Base-by-base conservation (phyloP, 2,329 filamentous ascomycete species). In the Arthrobotrys musiformis region DNA sequence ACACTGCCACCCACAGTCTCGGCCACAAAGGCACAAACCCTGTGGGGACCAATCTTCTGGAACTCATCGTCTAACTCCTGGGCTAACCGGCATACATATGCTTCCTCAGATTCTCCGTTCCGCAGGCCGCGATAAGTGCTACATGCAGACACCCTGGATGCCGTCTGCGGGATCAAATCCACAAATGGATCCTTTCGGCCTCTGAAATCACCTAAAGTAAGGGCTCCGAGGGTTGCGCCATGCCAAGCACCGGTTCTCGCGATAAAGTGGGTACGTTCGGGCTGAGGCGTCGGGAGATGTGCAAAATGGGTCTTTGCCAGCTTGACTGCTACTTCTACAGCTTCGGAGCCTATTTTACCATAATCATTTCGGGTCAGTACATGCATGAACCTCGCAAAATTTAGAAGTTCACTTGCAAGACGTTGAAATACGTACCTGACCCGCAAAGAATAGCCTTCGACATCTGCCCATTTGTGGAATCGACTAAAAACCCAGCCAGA, bases 1-100 rank as follows among this genome's bases (percentile, higher is more conserved):
- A 64, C 42, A 24, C 42, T 46, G 13, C 42, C 42, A 22, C 42
- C 42, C n/a, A 46, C 42, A 24, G 42, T 46, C 42, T 46, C 42
- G 13, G 42, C 42, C 6, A 46, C 42, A 24, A 46, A 46, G 19
- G 42, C 42, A 8, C 89, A 90, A 0, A 93, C 90, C 0, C 85
- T 91, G 0, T 85, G 91, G 89, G 2, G 90, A 89, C 1, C 91
- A 91, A 7, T 92, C 90, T 0, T 93, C 86, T 0, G 92, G 90
- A 93, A 92, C 78, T 91, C 89, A 1, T 83, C 85, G 6, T 93
- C 90, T 1, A 94, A 84, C 81, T 93, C 90, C 2, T 86, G 82
- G 0, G 88, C 88, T 8, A 93, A 85, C 17, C 89, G 85, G 0
- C 82, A 81, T 0, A 92, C 87, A 75, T 92, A 93, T 0, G 86